Evolutionary conservation across 2,329 filamentous ascomycete species (phyloP), one percentile per base, ranked within the genome.

Genomic region (Cercospora sp.): DNA sequence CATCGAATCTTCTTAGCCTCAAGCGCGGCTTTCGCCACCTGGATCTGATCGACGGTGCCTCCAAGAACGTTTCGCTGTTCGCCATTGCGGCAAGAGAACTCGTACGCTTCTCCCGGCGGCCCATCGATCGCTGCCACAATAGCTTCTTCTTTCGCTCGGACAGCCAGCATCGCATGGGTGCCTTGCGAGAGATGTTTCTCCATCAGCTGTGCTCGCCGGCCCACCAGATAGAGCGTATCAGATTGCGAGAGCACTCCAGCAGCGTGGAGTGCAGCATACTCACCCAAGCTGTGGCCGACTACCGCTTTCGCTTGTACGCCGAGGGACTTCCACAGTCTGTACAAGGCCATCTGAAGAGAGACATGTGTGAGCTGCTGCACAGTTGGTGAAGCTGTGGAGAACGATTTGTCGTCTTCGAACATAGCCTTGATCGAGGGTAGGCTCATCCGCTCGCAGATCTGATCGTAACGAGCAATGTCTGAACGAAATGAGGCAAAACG

Each of bases 331-430:
- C 70, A 74, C 30, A 72, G 67, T 13, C 67, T 58, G 4, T 67
- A 63, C 24, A 83, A 70, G 18, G 80, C 81, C 57, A 85, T 82
- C 70, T 85, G 75, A 1, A 81, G 63, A 65, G 74, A 79, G 3
- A 79, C 74, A 2, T 75, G 69, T 3, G 79, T 81, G 2, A 85
- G 74, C 53, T 85, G 83, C 13, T 73, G 69, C 28, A 70, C 51
- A 2, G 72, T 66, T 18, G 66, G 63, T 18, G 63, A 37, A 9
- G 63, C 49, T 49, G 70, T 28, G 16, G 69, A 32, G 32, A 72
- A 58, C 7, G 40, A 10, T 16, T 55, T 32, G 2, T 53, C 45
- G 28, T 67, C 68, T 40, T 75, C 69, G 32, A 78, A 64, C 21
- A 71, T 66, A 21, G 71, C 69, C 26, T 74, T 40, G 45, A 81